A percentile compares a stretch with the other conserved stretches of the same genome.
phyloP scores from a whole-genome alignment of 2,329 filamentous ascomycete species.

The Mycogone perniciosa region DNA sequence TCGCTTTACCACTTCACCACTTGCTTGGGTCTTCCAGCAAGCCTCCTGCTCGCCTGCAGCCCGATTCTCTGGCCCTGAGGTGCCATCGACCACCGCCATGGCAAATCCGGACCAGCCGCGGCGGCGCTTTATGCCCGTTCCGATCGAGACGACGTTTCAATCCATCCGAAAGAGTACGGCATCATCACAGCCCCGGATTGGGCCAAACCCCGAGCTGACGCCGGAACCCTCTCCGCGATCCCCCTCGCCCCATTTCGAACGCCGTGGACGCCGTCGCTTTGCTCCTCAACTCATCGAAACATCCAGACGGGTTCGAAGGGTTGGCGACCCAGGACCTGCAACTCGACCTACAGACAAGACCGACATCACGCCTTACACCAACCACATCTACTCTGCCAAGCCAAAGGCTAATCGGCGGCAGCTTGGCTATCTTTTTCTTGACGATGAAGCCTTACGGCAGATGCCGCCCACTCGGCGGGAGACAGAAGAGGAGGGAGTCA shows the following conservation, averaged over 20 bases:
- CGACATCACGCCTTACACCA: conserved; percentile 60
- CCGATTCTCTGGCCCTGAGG: not conserved
- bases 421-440: conserved; percentile 22
- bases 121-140: conserved; percentile 60
- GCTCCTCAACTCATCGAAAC: conserved; percentile 78
- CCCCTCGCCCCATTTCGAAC: conserved; percentile 38
- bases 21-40: conserved; percentile 7
- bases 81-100: conserved; percentile 25
- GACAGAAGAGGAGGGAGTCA: conserved; percentile 68
- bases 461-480: conserved; percentile 49
- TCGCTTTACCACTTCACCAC: conserved; percentile 5
- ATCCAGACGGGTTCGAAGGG: conserved; percentile 62
- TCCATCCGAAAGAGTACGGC: conserved; percentile 39
- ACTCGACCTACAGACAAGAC: conserved; percentile 63
- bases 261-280: conserved; percentile 49
- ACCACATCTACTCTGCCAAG: conserved; percentile 49
- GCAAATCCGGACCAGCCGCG: conserved; percentile 36
- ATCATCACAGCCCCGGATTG: conserved; percentile 22
- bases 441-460: conserved; percentile 25
- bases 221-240: conserved; percentile 48
- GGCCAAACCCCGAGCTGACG: conserved; percentile 53
- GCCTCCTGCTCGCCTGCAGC: not conserved
- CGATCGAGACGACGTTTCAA: conserved; percentile 65
- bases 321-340: conserved; percentile 56
- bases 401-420: conserved; percentile 31